Evolutionary conservation across 352 stramenopile species (phyloP).

Genomic region (Pythium scleroteichum): DNA sequence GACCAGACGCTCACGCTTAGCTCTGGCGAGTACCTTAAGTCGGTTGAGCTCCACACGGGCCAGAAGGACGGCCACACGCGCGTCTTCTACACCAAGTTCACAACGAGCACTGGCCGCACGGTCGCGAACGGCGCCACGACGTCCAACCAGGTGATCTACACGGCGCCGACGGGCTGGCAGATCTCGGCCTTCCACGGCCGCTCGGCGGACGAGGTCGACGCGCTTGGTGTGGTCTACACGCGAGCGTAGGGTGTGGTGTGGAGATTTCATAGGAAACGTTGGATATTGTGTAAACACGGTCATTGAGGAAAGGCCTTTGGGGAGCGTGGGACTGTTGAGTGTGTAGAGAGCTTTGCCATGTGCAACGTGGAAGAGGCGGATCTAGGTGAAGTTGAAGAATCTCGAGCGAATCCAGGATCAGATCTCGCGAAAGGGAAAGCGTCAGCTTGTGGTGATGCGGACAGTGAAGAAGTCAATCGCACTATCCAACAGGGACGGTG

Average conservation of each 20-base stretch:
- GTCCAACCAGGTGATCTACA: slow-evolving; percentile 25
- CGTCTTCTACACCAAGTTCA: slow-evolving; percentile 50
- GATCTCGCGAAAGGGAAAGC: no score
- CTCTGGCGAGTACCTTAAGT: slow-evolving; percentile 44
- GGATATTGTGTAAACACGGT: no score
- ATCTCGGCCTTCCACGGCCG: slow-evolving; percentile 54
- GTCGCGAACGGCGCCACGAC: slow-evolving; percentile 37
- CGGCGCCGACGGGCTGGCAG: slow-evolving; percentile 43
- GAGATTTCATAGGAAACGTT: background rate
- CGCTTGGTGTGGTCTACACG: slow-evolving; percentile 50
- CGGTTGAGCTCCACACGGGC: slow-evolving; percentile 46
- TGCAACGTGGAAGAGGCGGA: no score
- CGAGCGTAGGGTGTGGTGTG: background rate
- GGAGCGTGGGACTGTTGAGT: no score
- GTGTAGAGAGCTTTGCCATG: no score
- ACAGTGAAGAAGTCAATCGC: no score
- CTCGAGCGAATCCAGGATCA: no score
- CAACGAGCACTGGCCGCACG: slow-evolving; percentile 36
- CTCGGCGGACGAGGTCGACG: slow-evolving; percentile 40
- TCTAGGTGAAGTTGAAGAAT: no score
- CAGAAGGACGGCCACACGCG: slow-evolving; percentile 40
- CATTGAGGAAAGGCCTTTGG: no score
- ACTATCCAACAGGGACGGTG: no score
- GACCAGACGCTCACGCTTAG: slow-evolving; percentile 37
- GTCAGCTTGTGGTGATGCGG: no score